Conservation (phyloP, 352 stramenopile species). For the Pythium aristosporum region DNA sequence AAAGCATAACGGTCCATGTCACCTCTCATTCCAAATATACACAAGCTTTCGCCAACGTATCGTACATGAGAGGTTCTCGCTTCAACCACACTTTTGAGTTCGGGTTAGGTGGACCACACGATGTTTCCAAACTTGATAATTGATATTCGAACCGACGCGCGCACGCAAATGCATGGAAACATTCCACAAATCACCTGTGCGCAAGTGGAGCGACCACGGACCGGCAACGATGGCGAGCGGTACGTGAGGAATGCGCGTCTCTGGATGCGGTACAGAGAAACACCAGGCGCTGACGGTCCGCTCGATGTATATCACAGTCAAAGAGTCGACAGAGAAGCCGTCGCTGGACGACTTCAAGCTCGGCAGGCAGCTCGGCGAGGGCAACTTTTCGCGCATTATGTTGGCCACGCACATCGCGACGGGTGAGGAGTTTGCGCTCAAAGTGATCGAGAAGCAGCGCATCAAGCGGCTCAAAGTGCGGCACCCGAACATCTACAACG, state of each 20-base stretch:
- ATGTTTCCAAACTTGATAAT: slow-evolving; percentile 22
- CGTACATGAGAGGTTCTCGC: slow-evolving; percentile 12
- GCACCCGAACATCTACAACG: slow-evolving; percentile 98
- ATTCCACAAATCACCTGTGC: neutral
- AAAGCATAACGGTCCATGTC: slow-evolving; percentile 29
- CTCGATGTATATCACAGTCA: slow-evolving; percentile 40
- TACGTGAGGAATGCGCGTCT: slow-evolving; percentile 2
- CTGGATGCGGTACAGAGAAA: neutral
- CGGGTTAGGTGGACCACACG: slow-evolving; percentile 15
- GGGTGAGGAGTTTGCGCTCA: slow-evolving; percentile 93
- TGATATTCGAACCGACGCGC: slow-evolving; percentile 17
- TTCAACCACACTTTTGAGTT: slow-evolving; percentile 12
- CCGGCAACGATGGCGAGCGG: slow-evolving; percentile 19
- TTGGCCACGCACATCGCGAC: slow-evolving; percentile 87
- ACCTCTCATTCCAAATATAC: slow-evolving; percentile 14
- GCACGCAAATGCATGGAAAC: slow-evolving; percentile 18
- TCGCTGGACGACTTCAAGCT: slow-evolving; percentile 73
- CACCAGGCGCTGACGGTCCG: neutral
- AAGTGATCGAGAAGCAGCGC: slow-evolving; percentile 93
- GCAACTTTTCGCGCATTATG: slow-evolving; percentile 96
- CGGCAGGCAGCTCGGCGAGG: slow-evolving; percentile 63
- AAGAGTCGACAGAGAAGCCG: slow-evolving; percentile 72
- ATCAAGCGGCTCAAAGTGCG: slow-evolving; percentile 86
- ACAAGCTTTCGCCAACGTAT: slow-evolving; percentile 22
- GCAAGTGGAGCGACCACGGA: neutral